A percentile compares a stretch with the other conserved stretches of the same genome.
phyloP scores from a whole-genome alignment of 441 rosid species.

The Populus trichocarpa region DNA sequence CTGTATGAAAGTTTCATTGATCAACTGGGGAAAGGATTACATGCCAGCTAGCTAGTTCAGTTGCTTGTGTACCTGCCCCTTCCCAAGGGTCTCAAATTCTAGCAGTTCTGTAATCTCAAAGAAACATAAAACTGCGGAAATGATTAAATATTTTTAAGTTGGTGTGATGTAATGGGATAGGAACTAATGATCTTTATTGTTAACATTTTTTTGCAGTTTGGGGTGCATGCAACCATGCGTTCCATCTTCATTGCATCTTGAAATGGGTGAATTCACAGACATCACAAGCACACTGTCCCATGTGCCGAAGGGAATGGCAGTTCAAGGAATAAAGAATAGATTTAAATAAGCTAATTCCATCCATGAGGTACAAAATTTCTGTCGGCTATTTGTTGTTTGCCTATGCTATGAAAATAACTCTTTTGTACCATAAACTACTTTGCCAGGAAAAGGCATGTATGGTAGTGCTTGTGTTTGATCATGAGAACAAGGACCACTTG shows the following conservation, averaged over 20 bases:
- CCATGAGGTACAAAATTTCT: background rate
- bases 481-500: background rate
- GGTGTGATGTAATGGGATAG: background rate
- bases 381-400: background rate
- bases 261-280: constrained; percentile 89
- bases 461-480: background rate
- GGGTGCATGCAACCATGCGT: constrained; percentile 87
- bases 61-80: background rate
- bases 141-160: background rate
- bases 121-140: background rate
- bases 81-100: background rate
- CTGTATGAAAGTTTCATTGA: background rate
- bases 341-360: background rate
- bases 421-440: background rate
- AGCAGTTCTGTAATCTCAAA: background rate
- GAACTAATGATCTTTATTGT: background rate
- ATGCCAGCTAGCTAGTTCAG: background rate
- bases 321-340: constrained; percentile 7
- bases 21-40: background rate
- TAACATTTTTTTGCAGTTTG: constrained; percentile 41
- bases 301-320: constrained; percentile 86
- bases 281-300: constrained; percentile 80
- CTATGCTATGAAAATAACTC: background rate
- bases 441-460: background rate
- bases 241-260: constrained; percentile 89